phyloP scores from a whole-genome alignment of 495 filamentous ascomycete genomes.

The Umbilicaria muhlenbergii region DNA sequence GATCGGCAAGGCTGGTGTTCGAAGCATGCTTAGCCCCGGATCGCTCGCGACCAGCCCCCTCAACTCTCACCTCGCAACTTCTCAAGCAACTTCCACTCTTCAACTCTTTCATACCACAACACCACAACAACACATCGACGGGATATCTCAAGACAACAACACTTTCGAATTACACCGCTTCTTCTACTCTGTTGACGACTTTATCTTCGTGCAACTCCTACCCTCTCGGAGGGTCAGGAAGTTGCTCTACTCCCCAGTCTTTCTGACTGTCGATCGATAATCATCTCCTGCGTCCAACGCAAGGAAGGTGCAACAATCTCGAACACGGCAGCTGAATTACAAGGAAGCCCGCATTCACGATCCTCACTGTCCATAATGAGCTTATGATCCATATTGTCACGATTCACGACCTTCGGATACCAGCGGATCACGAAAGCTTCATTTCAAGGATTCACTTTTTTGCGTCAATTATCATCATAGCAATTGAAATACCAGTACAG shows the following conservation, averaged over 20 bases:
- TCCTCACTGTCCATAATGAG: not conserved
- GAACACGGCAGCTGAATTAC: too few relatives aligned
- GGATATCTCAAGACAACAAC: too few relatives aligned
- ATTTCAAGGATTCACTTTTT: not conserved
- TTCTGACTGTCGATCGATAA: too few relatives aligned
- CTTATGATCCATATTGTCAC: not conserved
- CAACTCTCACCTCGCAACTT: conserved; percentile 5
- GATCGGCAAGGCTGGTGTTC: too few relatives aligned
- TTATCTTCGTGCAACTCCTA: not conserved
- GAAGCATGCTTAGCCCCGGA: too few relatives aligned
- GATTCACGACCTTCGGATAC: not conserved
- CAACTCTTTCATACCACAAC: not conserved
- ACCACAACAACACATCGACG: too few relatives aligned
- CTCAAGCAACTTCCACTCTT: not conserved
- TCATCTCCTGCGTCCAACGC: too few relatives aligned
- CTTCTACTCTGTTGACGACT: too few relatives aligned
- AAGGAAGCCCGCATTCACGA: too few relatives aligned
- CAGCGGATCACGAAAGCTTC: too few relatives aligned
- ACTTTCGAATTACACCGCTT: too few relatives aligned
- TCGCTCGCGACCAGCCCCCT: conserved; percentile 12
- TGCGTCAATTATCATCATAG: not conserved
- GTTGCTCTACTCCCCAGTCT: not conserved
- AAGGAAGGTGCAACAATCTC: too few relatives aligned
- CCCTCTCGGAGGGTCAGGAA: not conserved
- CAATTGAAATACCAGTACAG: not conserved